Evolutionary conservation across 805 yeast genomes (phyloP), one percentile per base, ranked within the genome.

Genomic region (Lachancea sp.): DNA sequence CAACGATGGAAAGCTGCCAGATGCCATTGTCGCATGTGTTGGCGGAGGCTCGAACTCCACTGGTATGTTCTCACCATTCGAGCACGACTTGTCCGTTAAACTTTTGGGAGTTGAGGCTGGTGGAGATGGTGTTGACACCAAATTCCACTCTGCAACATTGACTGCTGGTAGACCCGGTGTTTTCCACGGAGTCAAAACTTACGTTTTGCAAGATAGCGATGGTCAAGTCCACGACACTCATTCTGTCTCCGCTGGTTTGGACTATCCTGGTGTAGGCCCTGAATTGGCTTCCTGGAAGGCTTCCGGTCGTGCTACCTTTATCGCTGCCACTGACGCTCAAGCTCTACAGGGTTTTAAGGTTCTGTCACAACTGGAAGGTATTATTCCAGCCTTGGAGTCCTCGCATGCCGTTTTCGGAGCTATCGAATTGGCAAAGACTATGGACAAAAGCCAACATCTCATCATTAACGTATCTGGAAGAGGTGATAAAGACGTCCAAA

Each of bases 211-310:
- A 70, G 86, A 83, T 58, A 58, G 63, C 15, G 98, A 93, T 64
- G 99, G 99, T 43, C 99, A 93, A 71, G 87, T 93, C 48, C 95
- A 85, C 54, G 99, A 93, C 62, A 93, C 99, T 10, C 98, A 93
- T 66, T 91, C 98, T 18, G 95, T 93, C 32, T 87, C 96, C 52
- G 99, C 99, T 33, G 99, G 99, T 55, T 75, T 93, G 59, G 99
- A 93, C 68, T 93, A 93, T 65, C 99, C 99, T 20, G 99, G 97
- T 68, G 99, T 93, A 38, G 99, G 99, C 37, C 99, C 99, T 27
- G 98, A 93, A 69, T 75, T 93, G 55, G 95, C 98, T 2, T 79
- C 75, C 63, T 93, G 98, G 98, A 91, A 91, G 67, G 82, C 83
- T 44, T 82, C 84, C 49, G 97, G 97, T 22, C 81, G 99, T 60